Evolutionary conservation across 2,329 filamentous ascomycete species (phyloP), one percentile per base, ranked within the genome.

Genomic region (Phyllosticta ampelicida): DNA sequence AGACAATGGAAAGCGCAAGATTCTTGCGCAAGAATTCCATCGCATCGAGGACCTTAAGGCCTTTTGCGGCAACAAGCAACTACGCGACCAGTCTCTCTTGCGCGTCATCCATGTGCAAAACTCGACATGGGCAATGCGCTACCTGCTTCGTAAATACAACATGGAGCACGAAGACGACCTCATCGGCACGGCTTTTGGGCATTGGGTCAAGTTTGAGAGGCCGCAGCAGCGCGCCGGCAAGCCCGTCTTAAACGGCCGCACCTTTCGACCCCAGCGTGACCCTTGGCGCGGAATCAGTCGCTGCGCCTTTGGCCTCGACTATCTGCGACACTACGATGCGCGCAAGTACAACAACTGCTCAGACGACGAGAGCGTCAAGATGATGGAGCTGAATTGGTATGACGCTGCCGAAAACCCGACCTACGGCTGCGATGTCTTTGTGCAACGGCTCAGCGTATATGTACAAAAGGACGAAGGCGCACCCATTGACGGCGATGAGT

Each of bases 81-180:
- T 71, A 52, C 66, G 68, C 3, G 62, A 67, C 18, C 67, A 71
- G 58, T 68, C 72, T 30, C 69, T 70, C 11, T 64, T 74, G 26
- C 62, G 72, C 6, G 68, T 74, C n/a, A 71, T 73, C 51, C 79
- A 81, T 61, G 75, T 80, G 3, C 79, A 81, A 64, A 80, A 81
- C 61, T 78, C 78, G 6, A 67, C 68, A 8, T 80, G 78, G 77
- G 78, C 78, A 0, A 75, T 73, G 30, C 67, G 68, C 1, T 80
- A 75, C 61, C 65, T 81, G 1, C 66, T 80, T 30, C 68, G 72
- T 26, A 81, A 80, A 62, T 81, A 78, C 68, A 78, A 79, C 56
- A 80, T 81, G 60, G 71, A 77, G 58, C 71, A 77, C 52, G 72
- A 71, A 49, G 69, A 73, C 56, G 75, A 79, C 55, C 64, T 78